These are phyloP conservation scores for Seminavis robusta DNA, from an alignment of 108 stramenopile genomes.

Conservation along the genomic window DNA sequence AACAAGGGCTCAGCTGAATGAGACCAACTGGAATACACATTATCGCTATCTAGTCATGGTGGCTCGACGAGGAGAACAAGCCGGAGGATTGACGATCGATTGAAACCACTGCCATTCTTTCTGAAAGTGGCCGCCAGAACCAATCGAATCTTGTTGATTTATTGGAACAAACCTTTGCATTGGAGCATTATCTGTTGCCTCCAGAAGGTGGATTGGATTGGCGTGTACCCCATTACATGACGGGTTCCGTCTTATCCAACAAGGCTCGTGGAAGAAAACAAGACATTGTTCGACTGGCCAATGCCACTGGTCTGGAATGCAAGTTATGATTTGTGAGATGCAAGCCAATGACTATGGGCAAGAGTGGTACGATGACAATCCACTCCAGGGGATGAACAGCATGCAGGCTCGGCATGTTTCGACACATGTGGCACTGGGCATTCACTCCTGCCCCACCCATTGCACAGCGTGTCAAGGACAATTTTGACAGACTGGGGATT, in stretches of 20 bases:
- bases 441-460: slow-evolving; percentile 40
- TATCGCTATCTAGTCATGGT: slow-evolving; percentile 33
- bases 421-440: slow-evolving; percentile 15
- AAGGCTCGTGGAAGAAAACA: not conserved
- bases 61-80: slow-evolving; percentile 25
- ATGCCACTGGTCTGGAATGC: not conserved
- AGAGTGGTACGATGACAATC: not conserved
- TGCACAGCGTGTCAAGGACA: slow-evolving; percentile 11
- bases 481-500: slow-evolving; percentile 17
- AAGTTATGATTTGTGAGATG: too few relatives aligned
- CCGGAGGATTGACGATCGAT: slow-evolving; percentile 51
- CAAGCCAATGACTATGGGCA: slow-evolving; percentile 7
- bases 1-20: not conserved
- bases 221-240: slow-evolving; percentile 4
- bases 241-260: too few relatives aligned
- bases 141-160: slow-evolving; percentile 43
- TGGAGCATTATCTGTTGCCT: slow-evolving; percentile 52
- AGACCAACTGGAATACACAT: slow-evolving; percentile 22
- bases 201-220: slow-evolving; percentile 27
- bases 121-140: slow-evolving; percentile 20
- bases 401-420: too few relatives aligned
- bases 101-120: slow-evolving; percentile 36
- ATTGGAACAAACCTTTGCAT: slow-evolving; percentile 29
- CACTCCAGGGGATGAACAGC: too few relatives aligned
- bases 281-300: slow-evolving; percentile 4